These are phyloP conservation scores for Russula virescens DNA, from an alignment of 768 basidiomycete species.

Conservation along the genomic window DNA sequence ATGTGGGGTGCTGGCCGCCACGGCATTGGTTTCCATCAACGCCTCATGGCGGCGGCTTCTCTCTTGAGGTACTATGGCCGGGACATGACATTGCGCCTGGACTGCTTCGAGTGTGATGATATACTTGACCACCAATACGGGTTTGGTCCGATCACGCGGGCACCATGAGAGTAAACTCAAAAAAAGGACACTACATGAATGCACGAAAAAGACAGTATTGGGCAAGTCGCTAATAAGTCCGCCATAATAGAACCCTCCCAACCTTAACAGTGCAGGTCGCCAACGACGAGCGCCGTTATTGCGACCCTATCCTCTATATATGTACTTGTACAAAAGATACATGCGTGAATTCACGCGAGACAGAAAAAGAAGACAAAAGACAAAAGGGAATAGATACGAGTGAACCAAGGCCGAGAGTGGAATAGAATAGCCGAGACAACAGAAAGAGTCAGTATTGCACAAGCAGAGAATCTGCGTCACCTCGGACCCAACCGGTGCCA, in stretches of 20 bases:
- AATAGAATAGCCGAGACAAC: conserved; percentile 18
- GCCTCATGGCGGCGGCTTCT: not conserved
- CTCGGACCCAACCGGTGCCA: conserved; percentile 16
- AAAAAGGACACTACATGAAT: conserved; percentile 1
- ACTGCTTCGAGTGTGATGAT: not conserved
- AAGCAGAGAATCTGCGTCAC: conserved; percentile 14
- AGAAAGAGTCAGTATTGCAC: conserved; percentile 17
- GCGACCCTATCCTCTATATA: conserved; percentile 12
- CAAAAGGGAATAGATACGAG: conserved; percentile 16
- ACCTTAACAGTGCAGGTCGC: not conserved
- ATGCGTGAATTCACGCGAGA: conserved; percentile 12
- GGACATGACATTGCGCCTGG: not conserved
- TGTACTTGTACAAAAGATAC: conserved; percentile 19
- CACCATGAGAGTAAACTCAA: not conserved
- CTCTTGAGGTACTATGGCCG: not conserved
- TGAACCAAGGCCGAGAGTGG: conserved; percentile 12
- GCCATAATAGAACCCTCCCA: conserved; percentile 10
- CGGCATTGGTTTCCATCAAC: not conserved
- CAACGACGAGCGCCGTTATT: not conserved
- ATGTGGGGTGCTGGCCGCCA: not conserved
- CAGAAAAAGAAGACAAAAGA: conserved; percentile 16
- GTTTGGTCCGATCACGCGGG: not conserved
- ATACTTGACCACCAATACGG: not conserved
- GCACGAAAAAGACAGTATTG: conserved; percentile 5
- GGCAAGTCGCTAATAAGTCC: conserved; percentile 8